Conservation (phyloP, 352 stramenopile genomes). For the Bremia lactucae region DNA sequence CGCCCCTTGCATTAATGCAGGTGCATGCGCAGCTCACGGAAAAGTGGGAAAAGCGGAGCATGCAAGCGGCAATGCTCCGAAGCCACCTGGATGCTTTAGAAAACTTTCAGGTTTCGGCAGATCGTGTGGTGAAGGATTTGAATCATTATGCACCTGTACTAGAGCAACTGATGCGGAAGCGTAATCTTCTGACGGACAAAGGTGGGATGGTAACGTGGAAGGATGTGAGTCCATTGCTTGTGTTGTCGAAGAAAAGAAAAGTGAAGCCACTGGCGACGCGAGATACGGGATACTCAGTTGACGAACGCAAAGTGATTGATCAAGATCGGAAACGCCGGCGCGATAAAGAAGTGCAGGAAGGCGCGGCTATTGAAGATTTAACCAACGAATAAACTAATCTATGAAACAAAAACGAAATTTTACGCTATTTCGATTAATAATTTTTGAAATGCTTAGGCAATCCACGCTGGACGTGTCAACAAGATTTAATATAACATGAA, state of each 20-base stretch:
- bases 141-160: constrained; percentile 65
- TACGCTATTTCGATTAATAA: too few relatives aligned
- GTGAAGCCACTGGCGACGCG: constrained; percentile 54
- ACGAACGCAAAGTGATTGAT: constrained; percentile 68
- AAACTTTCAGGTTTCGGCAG: constrained; percentile 28
- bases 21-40: constrained; percentile 69
- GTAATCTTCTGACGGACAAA: constrained; percentile 30
- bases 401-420: too few relatives aligned
- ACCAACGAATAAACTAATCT: too few relatives aligned
- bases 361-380: too few relatives aligned
- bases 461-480: too few relatives aligned
- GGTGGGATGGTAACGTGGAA: constrained; percentile 27
- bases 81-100: constrained; percentile 62
- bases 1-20: constrained; percentile 61
- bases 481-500: too few relatives aligned
- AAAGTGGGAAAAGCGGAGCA: constrained; percentile 75
- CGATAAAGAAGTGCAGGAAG: constrained; percentile 14
- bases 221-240: constrained; percentile 42
- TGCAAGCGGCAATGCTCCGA: constrained; percentile 62
- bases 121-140: constrained; percentile 45
- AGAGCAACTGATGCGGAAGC: constrained; percentile 64
- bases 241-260: constrained; percentile 42
- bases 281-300: constrained; percentile 66
- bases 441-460: too few relatives aligned
- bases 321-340: constrained; percentile 64